These are phyloP conservation scores for Fusarium pseudonygamai DNA, from an alignment of 2,329 filamentous ascomycete genomes.

Conservation along the genomic window DNA sequence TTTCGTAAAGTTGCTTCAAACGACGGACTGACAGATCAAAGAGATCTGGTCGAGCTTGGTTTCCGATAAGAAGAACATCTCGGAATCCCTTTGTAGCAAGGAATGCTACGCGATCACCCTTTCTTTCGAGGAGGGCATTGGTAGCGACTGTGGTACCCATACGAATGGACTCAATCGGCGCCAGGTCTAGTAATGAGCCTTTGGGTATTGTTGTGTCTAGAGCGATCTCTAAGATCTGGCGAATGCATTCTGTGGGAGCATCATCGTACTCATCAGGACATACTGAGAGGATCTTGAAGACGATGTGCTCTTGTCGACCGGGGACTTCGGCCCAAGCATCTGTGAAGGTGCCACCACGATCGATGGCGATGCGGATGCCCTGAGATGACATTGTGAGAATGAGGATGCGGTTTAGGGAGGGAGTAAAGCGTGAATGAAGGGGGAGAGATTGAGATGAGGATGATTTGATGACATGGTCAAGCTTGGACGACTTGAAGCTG, in stretches of 20 bases:
- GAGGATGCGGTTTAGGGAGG: background rate
- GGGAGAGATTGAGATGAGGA: background rate
- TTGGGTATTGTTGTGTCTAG: constrained; percentile 47
- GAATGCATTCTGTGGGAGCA: constrained; percentile 77
- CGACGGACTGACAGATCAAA: constrained; percentile 77
- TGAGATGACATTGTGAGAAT: constrained; percentile 26
- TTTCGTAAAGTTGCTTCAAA: constrained; percentile 74
- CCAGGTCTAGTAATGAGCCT: constrained; percentile 48
- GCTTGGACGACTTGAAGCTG: constrained; percentile 13
- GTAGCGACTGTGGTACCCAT: constrained; percentile 87
- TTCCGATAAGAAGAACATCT: constrained; percentile 76
- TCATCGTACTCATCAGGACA: constrained; percentile 78
- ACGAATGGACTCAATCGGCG: constrained; percentile 69
- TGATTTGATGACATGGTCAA: background rate
- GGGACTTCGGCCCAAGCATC: constrained; percentile 40
- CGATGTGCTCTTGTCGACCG: constrained; percentile 33
- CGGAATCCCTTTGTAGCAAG: constrained; percentile 78
- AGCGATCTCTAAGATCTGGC: constrained; percentile 53
- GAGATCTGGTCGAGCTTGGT: constrained; percentile 76
- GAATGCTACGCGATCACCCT: constrained; percentile 76
- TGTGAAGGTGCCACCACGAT: constrained; percentile 44
- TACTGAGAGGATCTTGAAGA: constrained; percentile 52
- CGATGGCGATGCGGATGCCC: constrained; percentile 44
- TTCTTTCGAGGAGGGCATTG: constrained; percentile 78
- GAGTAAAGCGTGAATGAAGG: background rate